Percentiles rank a stretch among this genome's conserved stretches.
Conservation (phyloP, 768 basidiomycete genomes). For the Hypsizygus marmoreus region DNA sequence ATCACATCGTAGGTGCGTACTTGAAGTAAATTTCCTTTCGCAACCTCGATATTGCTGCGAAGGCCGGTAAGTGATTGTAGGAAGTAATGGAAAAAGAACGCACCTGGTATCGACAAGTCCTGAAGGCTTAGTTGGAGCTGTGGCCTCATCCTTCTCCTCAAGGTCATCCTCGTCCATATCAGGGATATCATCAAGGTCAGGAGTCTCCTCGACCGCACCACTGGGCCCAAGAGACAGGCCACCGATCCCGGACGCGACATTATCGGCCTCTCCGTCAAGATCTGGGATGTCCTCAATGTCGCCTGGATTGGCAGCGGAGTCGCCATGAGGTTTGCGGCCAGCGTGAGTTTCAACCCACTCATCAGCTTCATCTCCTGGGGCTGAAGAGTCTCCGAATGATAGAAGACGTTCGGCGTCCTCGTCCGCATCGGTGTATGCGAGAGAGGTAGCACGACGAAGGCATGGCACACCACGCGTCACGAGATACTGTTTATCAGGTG, state of each 20-base stretch:
- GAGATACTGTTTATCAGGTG: constrained; percentile 93
- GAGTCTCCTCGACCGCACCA: constrained; percentile 57
- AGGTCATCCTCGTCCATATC: constrained; percentile 98
- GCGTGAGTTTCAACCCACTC: constrained; percentile 99
- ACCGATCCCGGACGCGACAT: constrained; percentile 46
- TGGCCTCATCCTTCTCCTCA: constrained; percentile 87
- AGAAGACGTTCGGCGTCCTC: constrained; percentile 95
- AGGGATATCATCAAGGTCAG: constrained; percentile 95
- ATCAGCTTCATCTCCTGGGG: constrained; percentile 60
- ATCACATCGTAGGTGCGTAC: constrained; percentile 99
- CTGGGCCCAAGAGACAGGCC: constrained; percentile 44
- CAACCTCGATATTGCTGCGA: constrained; percentile 59
- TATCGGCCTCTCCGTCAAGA: constrained; percentile 57
- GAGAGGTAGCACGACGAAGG: constrained; percentile 86
- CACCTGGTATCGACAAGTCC: constrained; percentile 53
- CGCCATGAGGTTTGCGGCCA: constrained; percentile 57
- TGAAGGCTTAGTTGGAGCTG: constrained; percentile 56
- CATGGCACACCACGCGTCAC: constrained; percentile 97
- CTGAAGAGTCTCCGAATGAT: constrained; percentile 70
- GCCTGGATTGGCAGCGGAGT: constrained; percentile 59
- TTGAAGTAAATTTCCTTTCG: constrained; percentile 85
- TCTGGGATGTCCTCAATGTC: constrained; percentile 88
- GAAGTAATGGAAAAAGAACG: constrained; percentile 19
- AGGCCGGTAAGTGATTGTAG: background rate
- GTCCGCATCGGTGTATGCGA: constrained; percentile 93